Base-by-base conservation (phyloP, 169 alveolate species). In the Theileria orientalis region DNA sequence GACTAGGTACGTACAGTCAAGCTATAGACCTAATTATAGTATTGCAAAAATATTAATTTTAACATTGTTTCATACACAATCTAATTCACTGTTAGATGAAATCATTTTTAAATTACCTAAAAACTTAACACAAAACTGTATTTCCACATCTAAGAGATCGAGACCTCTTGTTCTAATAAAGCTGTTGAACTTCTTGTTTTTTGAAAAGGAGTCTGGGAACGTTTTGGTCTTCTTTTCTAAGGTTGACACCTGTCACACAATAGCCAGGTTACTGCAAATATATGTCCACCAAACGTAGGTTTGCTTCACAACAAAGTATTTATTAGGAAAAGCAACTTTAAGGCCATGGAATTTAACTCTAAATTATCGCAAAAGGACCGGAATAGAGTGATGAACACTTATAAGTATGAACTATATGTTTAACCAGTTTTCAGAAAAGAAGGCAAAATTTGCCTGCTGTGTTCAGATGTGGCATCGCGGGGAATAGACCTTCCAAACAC, bases 381-480 rank as follows among this genome's bases (percentile, higher is more conserved):
- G 0, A 52, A 62, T 1, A 47, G 30, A 21, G 69, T 64, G 7
- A 37, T 79, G 21, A 42, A 79, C 32, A 44, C 32, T 3, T 79
- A 67, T 32, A 29, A 46, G 70, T 21, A 42, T n/a, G 73, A 37
- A 5, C 14, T 21, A 59, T 23, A 27, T 30, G 2, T 16, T 27
- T 6, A 57, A 70, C 13, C 14, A 70, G 3, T 60, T 5, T 19
- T 21, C 25, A 70, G 73, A 27, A 69, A 57, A 9, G 69, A 72
- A 3, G 35, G 51, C 2, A 44, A 30, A 25, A 33, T 41, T 21
- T 79, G 87, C 40, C 83, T 98, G 70, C 94, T 98, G 46, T 92
- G 99, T 63, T 96, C 99, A 0, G 99, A 98, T 89, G 97, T 98
- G 54, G 99, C 98, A 21, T 96, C 98, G 69, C 60, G 99, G 47